phyloP scores from a whole-genome alignment of 2,329 filamentous ascomycete species.

The Paraconiothyrium brasiliense region DNA sequence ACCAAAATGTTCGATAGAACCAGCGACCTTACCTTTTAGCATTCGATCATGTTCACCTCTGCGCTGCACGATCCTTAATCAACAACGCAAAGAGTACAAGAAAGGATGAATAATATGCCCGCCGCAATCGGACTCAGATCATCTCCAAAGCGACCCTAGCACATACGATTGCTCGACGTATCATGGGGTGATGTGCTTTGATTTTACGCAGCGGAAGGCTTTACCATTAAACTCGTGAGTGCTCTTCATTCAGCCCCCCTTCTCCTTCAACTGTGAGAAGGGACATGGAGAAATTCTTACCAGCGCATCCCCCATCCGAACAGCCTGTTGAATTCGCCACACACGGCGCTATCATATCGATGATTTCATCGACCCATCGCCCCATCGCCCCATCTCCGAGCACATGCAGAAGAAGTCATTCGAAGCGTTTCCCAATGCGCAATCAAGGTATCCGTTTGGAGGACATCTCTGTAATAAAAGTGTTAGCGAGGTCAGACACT shows the following conservation, averaged over 20 bases:
- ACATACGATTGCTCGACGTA: too few relatives aligned
- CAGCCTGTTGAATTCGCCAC: neutral
- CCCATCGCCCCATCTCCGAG: neutral
- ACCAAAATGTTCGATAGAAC: too few relatives aligned
- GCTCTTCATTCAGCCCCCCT: neutral
- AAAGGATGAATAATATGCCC: too few relatives aligned
- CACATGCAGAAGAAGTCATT: constrained; percentile 9
- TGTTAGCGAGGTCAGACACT: neutral
- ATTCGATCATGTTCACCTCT: too few relatives aligned
- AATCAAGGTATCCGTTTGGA: neutral
- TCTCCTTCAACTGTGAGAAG: neutral
- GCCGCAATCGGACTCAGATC: too few relatives aligned
- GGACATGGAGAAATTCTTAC: neutral
- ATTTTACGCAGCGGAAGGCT: too few relatives aligned
- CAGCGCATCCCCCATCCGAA: neutral
- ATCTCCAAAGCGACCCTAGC: too few relatives aligned
- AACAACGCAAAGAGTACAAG: too few relatives aligned
- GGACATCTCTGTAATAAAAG: constrained; percentile 2
- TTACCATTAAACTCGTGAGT: neutral
- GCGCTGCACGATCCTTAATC: too few relatives aligned
- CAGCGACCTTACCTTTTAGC: too few relatives aligned
- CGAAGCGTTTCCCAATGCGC: neutral
- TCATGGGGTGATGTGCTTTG: too few relatives aligned
- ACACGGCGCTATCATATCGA: constrained; percentile 5
- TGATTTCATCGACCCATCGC: neutral